Evolutionary conservation across 2,329 filamentous ascomycete genomes (phyloP).

Genomic region (Colletotrichum sp.): DNA sequence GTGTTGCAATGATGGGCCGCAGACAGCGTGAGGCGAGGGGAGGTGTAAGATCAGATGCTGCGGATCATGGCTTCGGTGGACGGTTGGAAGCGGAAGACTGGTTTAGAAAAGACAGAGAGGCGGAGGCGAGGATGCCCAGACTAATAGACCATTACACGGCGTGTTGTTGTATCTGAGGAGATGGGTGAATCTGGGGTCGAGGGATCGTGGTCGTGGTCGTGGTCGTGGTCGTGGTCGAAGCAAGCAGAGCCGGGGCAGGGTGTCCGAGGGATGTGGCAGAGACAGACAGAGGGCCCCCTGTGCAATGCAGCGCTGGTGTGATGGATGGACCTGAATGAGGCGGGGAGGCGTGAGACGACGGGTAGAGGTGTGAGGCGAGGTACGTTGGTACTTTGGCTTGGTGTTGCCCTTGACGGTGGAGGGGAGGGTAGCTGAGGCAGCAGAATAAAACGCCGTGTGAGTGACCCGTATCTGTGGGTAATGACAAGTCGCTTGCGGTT

Average conservation of each 20-base stretch:
- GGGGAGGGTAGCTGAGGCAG: constrained; percentile 12
- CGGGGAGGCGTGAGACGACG: not conserved
- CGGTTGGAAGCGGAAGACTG: not conserved
- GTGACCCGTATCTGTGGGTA: constrained; percentile 8
- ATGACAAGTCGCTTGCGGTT: not conserved
- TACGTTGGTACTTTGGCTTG: not conserved
- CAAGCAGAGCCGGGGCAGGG: constrained; percentile 15
- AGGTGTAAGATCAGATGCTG: not conserved
- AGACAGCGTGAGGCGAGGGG: not conserved
- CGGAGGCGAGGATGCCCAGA: not conserved
- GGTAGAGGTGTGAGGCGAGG: constrained; percentile 1
- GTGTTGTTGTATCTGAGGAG: not conserved
- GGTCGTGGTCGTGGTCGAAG: not conserved
- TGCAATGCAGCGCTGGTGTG: not conserved
- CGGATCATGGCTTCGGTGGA: not conserved
- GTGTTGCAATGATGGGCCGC: not conserved
- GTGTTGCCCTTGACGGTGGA: not conserved
- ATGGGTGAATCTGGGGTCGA: not conserved
- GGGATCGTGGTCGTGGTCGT: not conserved
- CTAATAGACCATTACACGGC: not conserved
- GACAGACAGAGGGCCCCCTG: not conserved
- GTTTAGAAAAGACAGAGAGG: not conserved
- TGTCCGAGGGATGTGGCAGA: not conserved
- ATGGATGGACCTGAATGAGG: not conserved
- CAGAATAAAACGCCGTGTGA: constrained; percentile 4